Percentiles rank a stretch among this genome's conserved stretches.
Conservation (phyloP, 192 early-diverging fungal species). For the Backusella westeae region DNA sequence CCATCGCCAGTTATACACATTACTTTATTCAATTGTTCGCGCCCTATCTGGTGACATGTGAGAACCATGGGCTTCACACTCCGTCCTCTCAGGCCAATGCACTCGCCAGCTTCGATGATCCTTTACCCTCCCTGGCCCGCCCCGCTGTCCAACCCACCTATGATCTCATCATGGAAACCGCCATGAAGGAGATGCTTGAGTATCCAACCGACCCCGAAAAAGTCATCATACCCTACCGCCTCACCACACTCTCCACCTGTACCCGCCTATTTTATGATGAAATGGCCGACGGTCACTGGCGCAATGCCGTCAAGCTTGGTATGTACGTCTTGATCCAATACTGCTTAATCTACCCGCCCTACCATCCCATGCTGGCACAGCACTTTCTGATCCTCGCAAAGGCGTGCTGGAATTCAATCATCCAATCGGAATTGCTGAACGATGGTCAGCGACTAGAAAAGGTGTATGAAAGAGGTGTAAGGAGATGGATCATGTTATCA, state of each 20-base stretch:
- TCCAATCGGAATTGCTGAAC: constrained; percentile 15
- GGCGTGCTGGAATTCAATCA: constrained; percentile 31
- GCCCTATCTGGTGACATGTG: constrained; percentile 14
- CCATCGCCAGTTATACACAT: constrained; percentile 18
- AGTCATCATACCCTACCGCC: constrained; percentile 9
- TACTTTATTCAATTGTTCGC: constrained; percentile 7
- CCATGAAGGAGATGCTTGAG: background rate
- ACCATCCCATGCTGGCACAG: constrained; percentile 32
- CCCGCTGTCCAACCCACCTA: constrained; percentile 12
- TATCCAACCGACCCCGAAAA: constrained; percentile 4
- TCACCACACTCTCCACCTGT: constrained; percentile 8
- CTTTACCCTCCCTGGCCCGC: background rate
- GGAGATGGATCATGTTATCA: constrained; percentile 27
- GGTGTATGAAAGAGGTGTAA: constrained; percentile 23
- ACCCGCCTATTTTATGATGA: constrained; percentile 20
- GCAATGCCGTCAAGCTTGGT: constrained; percentile 21
- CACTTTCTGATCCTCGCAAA: constrained; percentile 27
- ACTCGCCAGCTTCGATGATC: constrained; percentile 19
- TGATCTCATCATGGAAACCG: background rate
- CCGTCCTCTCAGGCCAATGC: background rate
- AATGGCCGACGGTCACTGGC: constrained; percentile 27
- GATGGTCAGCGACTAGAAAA: constrained; percentile 17
- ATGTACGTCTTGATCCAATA: constrained; percentile 30
- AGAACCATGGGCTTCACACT: background rate
- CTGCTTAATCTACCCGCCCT: constrained; percentile 28